These are phyloP conservation scores for Colletotrichum gigasporum DNA, from an alignment of 2,329 filamentous ascomycete species.

Conservation along the genomic window DNA sequence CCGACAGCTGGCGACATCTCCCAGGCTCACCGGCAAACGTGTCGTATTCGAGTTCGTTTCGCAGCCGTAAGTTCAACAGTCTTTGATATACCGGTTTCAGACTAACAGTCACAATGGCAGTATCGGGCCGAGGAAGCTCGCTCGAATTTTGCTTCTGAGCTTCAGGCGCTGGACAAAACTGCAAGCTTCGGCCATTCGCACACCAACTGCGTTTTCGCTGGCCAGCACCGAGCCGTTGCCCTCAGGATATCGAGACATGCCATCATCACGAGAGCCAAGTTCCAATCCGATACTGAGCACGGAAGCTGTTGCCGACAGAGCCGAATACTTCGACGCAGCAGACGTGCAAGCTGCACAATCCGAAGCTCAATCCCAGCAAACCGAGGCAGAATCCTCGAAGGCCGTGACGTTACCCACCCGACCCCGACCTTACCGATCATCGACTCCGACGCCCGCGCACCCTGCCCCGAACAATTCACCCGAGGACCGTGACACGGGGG, in stretches of 20 bases:
- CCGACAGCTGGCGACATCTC: constrained; percentile 34
- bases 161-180: constrained; percentile 37
- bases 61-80: constrained; percentile 42
- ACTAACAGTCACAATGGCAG: constrained; percentile 28
- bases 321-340: neutral
- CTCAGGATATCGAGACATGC: neutral
- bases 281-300: neutral
- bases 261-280: neutral
- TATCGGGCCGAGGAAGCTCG: constrained; percentile 47
- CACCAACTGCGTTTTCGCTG: neutral
- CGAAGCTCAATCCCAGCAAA: too few relatives aligned
- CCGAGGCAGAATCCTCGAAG: too few relatives aligned
- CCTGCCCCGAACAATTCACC: neutral
- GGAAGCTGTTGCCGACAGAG: neutral
- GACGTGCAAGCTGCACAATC: neutral
- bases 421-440: neutral
- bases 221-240: neutral
- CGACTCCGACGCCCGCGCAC: neutral
- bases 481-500: neutral
- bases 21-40: constrained; percentile 33
- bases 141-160: constrained; percentile 41
- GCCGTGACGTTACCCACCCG: too few relatives aligned
- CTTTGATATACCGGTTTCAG: neutral
- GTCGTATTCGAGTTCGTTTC: constrained; percentile 48
- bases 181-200: neutral